Evolutionary conservation across 1,284 basidiomycete species (phyloP).

Genomic region (Fomitopsis schrenkii): DNA sequence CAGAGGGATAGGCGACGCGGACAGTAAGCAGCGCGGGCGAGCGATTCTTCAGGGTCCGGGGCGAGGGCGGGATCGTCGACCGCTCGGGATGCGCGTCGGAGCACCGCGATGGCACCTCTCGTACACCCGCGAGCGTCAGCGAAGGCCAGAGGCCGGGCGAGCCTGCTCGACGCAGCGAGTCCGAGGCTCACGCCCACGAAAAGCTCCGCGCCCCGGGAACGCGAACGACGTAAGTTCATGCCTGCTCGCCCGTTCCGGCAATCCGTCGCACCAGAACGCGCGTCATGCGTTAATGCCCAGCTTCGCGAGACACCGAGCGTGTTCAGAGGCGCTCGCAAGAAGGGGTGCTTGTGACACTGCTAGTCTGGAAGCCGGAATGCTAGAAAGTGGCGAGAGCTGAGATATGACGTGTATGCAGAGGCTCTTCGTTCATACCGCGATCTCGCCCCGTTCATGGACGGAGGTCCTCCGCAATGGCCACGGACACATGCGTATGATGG

Average conservation of each 20-base stretch:
- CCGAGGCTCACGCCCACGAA: neutral
- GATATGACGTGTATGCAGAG: neutral
- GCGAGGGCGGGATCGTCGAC: neutral
- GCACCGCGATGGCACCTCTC: neutral
- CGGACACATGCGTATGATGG: neutral
- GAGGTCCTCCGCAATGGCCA: neutral
- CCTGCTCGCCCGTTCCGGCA: neutral
- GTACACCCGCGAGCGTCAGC: neutral
- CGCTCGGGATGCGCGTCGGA: neutral
- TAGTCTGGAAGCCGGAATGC: neutral
- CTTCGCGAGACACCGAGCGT: neutral
- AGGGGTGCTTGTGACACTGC: neutral
- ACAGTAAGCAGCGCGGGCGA: neutral
- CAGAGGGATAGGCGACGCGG: neutral
- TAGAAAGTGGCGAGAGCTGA: neutral
- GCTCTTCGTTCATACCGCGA: neutral
- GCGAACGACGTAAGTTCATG: neutral
- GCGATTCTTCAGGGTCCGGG: neutral
- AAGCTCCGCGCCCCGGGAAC: neutral
- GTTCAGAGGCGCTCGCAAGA: neutral
- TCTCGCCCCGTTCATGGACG: neutral
- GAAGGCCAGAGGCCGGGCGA: neutral
- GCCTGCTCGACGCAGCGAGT: neutral
- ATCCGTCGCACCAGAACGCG: neutral
- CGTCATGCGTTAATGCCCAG: neutral